A percentile compares a stretch with the other conserved stretches of the same genome.
Conservation (phyloP, 257 asterid species). For the Salvia splendens region DNA sequence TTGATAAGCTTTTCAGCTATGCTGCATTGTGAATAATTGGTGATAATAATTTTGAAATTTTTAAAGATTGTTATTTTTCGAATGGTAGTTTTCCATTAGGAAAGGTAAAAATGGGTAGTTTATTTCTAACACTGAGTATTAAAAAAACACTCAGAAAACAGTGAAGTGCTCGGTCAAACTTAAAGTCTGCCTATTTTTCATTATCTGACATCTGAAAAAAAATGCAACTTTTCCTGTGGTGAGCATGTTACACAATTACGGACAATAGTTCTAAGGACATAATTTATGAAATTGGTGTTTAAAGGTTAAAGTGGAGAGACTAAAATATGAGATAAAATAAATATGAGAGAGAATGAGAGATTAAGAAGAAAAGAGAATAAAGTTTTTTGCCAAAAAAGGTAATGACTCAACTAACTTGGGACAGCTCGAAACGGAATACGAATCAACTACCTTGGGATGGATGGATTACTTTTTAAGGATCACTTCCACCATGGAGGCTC, state of each 20-base stretch:
- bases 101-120: background rate
- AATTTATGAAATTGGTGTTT: no score
- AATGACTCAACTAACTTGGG: no score
- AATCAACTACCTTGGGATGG: no score
- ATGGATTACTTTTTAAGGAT: background rate
- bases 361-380: no score
- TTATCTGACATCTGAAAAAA: background rate
- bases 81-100: background rate
- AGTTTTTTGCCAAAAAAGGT: no score
- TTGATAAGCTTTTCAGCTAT: background rate
- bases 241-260: background rate
- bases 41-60: background rate
- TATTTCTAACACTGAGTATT: conserved; percentile 11
- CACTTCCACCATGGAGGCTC: background rate
- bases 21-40: conserved; percentile 1
- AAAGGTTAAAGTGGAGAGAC: no score
- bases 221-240: background rate
- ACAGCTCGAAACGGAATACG: no score
- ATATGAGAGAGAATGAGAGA: no score
- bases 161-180: background rate
- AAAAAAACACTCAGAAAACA: background rate
- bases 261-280: no score
- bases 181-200: background rate
- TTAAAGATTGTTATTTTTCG: background rate
- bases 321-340: no score